These are phyloP conservation scores for Cladochytrium replicatum DNA, from an alignment of 192 early-diverging fungal genomes.

Conservation along the genomic window DNA sequence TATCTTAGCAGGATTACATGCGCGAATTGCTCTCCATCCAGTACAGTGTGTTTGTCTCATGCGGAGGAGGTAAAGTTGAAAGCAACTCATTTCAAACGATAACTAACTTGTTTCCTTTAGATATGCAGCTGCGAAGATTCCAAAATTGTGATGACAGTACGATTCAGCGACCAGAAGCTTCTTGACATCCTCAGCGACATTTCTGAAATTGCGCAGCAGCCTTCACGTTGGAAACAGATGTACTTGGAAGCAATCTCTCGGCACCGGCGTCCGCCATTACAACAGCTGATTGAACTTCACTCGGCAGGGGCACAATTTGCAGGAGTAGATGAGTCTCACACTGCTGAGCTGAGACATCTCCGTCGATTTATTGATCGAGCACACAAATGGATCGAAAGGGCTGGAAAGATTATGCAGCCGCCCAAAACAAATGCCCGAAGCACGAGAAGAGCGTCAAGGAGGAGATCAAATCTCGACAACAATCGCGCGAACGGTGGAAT, in stretches of 20 bases:
- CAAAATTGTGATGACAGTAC: slow-evolving; percentile 30
- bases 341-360: slow-evolving; percentile 1
- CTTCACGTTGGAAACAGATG: slow-evolving; percentile 19
- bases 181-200: slow-evolving; percentile 14
- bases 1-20: slow-evolving; percentile 18
- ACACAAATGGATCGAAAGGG: slow-evolving; percentile 23
- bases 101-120: slow-evolving; percentile 8
- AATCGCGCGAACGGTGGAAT: slow-evolving; percentile 7
- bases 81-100: background rate
- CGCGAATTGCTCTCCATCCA: slow-evolving; percentile 45
- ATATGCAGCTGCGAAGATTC: slow-evolving; percentile 36
- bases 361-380: slow-evolving; percentile 17
- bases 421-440: background rate
- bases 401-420: background rate
- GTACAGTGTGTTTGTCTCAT: slow-evolving; percentile 59
- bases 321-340: slow-evolving; percentile 15
- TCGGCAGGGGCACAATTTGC: too few species aligned
- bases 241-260: slow-evolving; percentile 7
- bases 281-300: slow-evolving; percentile 19
- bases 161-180: slow-evolving; percentile 43
- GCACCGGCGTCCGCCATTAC: slow-evolving; percentile 22
- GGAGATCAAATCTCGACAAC: slow-evolving; percentile 6
- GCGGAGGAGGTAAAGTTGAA: slow-evolving; percentile 26
- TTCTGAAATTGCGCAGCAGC: slow-evolving; percentile 8
- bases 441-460: background rate